Evolutionary conservation across 2,329 filamentous ascomycete genomes (phyloP).

Genomic region (Colletotrichum melonis): DNA sequence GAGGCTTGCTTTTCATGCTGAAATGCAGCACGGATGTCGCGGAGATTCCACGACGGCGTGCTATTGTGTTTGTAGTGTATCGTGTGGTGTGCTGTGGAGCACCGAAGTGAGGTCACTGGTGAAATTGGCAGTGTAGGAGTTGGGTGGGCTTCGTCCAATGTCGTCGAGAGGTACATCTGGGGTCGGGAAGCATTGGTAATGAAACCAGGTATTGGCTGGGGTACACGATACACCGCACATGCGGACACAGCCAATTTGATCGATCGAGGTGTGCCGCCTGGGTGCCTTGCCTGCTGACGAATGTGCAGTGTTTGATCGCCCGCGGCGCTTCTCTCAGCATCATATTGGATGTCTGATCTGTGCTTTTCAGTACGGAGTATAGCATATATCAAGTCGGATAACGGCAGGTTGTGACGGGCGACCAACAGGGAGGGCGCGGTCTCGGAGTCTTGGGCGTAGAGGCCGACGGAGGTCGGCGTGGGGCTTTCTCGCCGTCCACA

Average conservation of each 20-base stretch:
- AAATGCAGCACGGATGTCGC: not conserved
- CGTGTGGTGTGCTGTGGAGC: not conserved
- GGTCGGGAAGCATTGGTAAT: slow-evolving; percentile 12
- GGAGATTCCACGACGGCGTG: not conserved
- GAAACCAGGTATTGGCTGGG: slow-evolving; percentile 3
- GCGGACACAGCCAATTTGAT: not conserved
- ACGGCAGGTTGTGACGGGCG: not conserved
- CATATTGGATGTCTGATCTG: not conserved
- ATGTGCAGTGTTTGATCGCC: slow-evolving; percentile 16
- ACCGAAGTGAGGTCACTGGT: not conserved
- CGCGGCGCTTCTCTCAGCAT: not conserved
- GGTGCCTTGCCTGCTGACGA: not conserved
- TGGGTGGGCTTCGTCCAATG: slow-evolving; percentile 11
- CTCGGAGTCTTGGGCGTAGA: not conserved
- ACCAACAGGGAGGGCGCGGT: not conserved
- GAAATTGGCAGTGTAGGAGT: not conserved
- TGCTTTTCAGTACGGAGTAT: not conserved
- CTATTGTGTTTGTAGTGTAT: not conserved
- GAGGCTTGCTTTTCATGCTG: not conserved
- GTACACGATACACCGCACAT: too few species aligned
- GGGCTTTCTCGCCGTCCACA: not conserved
- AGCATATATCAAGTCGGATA: not conserved
- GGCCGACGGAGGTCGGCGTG: slow-evolving; percentile 10
- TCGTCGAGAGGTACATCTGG: not conserved
- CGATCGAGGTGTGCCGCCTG: not conserved